Evolutionary conservation across 2,329 filamentous ascomycete species (phyloP), one percentile per base, ranked within the genome.

Genomic region (Aspergillus fumigatiaffinis): DNA sequence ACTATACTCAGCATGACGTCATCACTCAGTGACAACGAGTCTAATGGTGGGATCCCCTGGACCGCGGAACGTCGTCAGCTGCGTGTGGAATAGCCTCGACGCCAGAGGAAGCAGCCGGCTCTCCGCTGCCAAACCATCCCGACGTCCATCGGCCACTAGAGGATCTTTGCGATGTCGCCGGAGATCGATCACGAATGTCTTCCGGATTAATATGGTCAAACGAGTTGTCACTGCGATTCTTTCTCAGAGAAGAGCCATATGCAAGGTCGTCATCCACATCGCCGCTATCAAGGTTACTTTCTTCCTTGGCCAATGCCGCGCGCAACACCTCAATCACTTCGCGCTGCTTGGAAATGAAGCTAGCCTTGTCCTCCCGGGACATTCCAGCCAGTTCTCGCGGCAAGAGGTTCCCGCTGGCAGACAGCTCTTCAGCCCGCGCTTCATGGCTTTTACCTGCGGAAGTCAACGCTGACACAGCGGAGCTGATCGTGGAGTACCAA

Each of bases 141-240:
- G 69, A 66, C n/a, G 61, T 28, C 69, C 69, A 71, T 54, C 64
- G 64, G 21, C 68, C 62, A 50, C 68, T 64, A 46, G 61, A 60
- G 21, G 62, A 58, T 25, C 64, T 60, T 21, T 50, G 49, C 20
- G 51, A 52, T 14, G 54, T 53, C 8, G 51, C 53, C n/a, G 61
- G 57, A 25, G 47, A 65, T 38, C 66, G 66, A 32, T 63, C 66
- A 66, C 78, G 67, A 5, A 72, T 59, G 55, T 86, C 88, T 69
- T 92, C 89, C 35, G 87, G 86, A 60, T 94, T 89, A 64, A 95
- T 90, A 71, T 91, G 90, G 69, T 96, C 92, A 69, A 97, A 97
- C 66, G 96, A 93, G 21, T 84, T 85, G 71, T 96, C 92, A 72
- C 90, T 95, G 62, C 87, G 86, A 69, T 90, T 93, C 77, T 93